phyloP scores from a whole-genome alignment of 352 stramenopile species.

The Phytophthora syringae region DNA sequence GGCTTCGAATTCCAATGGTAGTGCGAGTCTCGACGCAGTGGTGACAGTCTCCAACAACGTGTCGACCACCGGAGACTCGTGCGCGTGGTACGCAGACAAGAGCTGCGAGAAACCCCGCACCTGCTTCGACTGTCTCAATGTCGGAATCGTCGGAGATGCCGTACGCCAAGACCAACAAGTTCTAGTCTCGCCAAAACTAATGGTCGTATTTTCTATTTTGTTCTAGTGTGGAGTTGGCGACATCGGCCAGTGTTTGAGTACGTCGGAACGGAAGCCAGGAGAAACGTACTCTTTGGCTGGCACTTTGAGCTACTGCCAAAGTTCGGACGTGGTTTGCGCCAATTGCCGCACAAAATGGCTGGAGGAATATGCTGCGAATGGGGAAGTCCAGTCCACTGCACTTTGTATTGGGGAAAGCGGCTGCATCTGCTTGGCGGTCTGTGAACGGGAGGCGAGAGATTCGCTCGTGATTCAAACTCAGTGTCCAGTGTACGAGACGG shows the following conservation, averaged over 20 bases:
- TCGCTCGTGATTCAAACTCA: conserved; percentile 23
- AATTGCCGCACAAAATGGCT: conserved; percentile 36
- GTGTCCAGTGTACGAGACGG: conserved; percentile 26
- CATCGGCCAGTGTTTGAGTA: conserved; percentile 38
- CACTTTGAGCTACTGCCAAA: conserved; percentile 55
- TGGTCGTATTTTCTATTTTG: conserved; percentile 3
- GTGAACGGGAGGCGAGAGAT: conserved; percentile 33
- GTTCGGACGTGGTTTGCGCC: conserved; percentile 40
- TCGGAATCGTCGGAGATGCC: conserved; percentile 31
- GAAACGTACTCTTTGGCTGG: conserved; percentile 51
- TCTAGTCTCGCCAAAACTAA: no score
- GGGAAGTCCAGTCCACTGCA: conserved; percentile 16
- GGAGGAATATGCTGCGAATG: conserved; percentile 26
- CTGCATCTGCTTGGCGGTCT: conserved; percentile 53
- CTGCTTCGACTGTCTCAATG: conserved; percentile 52
- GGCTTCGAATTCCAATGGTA: conserved; percentile 10
- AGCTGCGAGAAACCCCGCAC: conserved; percentile 34
- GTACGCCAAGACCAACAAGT: no score
- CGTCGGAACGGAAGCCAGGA: conserved; percentile 17
- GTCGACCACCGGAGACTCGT: conserved; percentile 39
- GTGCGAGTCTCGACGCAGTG: background rate
- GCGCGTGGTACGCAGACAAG: conserved; percentile 39
- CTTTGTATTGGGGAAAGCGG: conserved; percentile 29
- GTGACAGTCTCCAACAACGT: conserved; percentile 23
- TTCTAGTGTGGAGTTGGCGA: conserved; percentile 37